phyloP scores from a whole-genome alignment of 1,139 yeast genomes.

The Suhomyces bokatorum region DNA sequence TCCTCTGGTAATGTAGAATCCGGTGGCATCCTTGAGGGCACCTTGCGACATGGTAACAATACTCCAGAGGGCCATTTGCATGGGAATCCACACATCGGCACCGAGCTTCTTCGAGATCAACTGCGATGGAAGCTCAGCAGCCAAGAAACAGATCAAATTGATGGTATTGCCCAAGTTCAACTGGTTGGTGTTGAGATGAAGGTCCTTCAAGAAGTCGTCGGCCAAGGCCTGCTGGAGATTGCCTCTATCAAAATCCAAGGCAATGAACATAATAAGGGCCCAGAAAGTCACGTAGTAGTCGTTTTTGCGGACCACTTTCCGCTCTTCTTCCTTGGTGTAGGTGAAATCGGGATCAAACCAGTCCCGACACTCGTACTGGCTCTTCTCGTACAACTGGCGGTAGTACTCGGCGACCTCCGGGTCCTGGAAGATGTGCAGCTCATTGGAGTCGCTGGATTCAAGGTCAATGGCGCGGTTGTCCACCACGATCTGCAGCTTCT shows the following conservation, averaged over 20 bases:
- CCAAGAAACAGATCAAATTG: slow-evolving; percentile 43
- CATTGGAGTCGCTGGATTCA: slow-evolving; percentile 4
- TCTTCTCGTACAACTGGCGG: slow-evolving; percentile 37
- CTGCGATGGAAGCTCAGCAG: slow-evolving; percentile 59
- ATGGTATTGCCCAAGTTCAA: slow-evolving; percentile 52
- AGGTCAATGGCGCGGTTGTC: slow-evolving; percentile 2
- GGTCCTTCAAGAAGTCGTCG: slow-evolving; percentile 47
- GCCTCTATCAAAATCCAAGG: slow-evolving; percentile 52
- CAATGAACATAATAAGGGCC: slow-evolving; percentile 53
- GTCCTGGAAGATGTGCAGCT: slow-evolving; percentile 24
- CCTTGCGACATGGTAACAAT: slow-evolving; percentile 51
- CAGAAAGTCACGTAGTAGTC: slow-evolving; percentile 48
- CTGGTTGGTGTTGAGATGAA: slow-evolving; percentile 45
- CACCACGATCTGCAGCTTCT: slow-evolving; percentile 3
- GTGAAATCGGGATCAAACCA: slow-evolving; percentile 46
- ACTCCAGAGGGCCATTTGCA: slow-evolving; percentile 53
- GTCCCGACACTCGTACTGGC: slow-evolving; percentile 45
- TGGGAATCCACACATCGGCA: slow-evolving; percentile 55
- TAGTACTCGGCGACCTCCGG: slow-evolving; percentile 45
- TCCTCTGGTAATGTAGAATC: slow-evolving; percentile 28
- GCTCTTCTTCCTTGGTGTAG: slow-evolving; percentile 49
- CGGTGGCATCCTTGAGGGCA: slow-evolving; percentile 30
- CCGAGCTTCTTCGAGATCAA: slow-evolving; percentile 53
- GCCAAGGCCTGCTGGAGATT: slow-evolving; percentile 53
- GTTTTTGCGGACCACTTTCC: slow-evolving; percentile 37